Evolutionary conservation across 2,329 filamentous ascomycete genomes (phyloP).

Genomic region (Xylariaceae sp.): DNA sequence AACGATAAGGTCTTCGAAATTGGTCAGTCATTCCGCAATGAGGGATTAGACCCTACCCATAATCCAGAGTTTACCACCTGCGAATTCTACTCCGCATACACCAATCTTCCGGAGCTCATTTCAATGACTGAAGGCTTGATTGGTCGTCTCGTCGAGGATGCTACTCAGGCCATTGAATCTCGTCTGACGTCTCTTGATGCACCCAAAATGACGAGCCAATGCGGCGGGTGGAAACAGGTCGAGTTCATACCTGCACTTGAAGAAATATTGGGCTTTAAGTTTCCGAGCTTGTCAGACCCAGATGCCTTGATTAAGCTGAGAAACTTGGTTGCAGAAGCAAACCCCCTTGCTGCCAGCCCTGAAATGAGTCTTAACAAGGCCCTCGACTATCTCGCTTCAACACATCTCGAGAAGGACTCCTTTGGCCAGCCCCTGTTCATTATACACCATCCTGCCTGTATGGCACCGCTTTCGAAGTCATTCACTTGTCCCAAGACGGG

Average conservation of each 20-base stretch:
- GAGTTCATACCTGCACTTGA: constrained; percentile 83
- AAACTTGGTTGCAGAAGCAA: constrained; percentile 49
- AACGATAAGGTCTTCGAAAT: constrained; percentile 91
- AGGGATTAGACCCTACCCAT: constrained; percentile 85
- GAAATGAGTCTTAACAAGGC: constrained; percentile 56
- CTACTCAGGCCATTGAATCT: constrained; percentile 40
- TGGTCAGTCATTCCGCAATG: constrained; percentile 87
- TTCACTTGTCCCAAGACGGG: constrained; percentile 64
- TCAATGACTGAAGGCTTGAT: constrained; percentile 70
- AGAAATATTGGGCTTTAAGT: constrained; percentile 55
- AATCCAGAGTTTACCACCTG: constrained; percentile 98
- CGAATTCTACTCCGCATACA: constrained; percentile 91
- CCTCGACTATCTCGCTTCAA: constrained; percentile 73
- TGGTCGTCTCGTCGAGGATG: constrained; percentile 51
- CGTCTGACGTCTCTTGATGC: constrained; percentile 44
- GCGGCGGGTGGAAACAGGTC: constrained; percentile 60
- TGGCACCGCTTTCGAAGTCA: constrained; percentile 88
- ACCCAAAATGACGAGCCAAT: constrained; percentile 46
- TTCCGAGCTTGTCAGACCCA: constrained; percentile 59
- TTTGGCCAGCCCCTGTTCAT: constrained; percentile 71
- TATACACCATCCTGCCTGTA: constrained; percentile 80
- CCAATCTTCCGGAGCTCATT: constrained; percentile 72
- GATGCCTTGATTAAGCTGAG: constrained; percentile 58
- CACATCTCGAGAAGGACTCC: constrained; percentile 76
- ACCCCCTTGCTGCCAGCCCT: constrained; percentile 60